Evolutionary conservation across 2,329 filamentous ascomycete species (phyloP), one percentile per base, ranked within the genome.

Genomic region (Cytospora schulzeri): DNA sequence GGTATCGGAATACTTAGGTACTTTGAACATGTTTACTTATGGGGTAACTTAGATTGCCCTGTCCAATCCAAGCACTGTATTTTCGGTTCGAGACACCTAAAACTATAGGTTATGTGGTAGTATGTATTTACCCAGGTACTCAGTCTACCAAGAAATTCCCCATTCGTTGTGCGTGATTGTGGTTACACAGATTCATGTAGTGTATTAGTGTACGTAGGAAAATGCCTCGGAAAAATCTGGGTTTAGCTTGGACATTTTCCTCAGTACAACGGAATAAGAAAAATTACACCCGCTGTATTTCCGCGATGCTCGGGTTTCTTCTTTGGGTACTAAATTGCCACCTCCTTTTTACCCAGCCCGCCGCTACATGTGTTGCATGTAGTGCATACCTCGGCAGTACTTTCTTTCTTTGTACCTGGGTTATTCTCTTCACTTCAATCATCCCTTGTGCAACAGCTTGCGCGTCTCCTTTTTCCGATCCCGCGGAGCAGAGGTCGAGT

Each of bases 381-480:
- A 35, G 38, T 48, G 26, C n/a, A 7, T 48, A 41, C 54, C 51
- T 15, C 17, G 33, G 45, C 19, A 15, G 41, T 52, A 28, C 41
- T 55, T 55, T 33, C 51, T 5, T 26, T 41, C 15, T 35, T 17
- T 51, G 38, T 29, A 33, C 2, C 31, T 29, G 12, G 4, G 8
- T 33, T 9, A 3, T 33, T 35, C 33, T 33, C 59, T 53, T 29
- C 28, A 22, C 14, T 29, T 28, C 52, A 33, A 11, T 55, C 26
- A 41, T 61, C 17, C 45, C 52, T 28, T 38, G 52, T 33, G 52
- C 22, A 56, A 38, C 24, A 35, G 52, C 52, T 62, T 62, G 52
- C 53, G 52, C 52, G 41, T 48, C 45, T 56, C 41, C 41, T 22
- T 53, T 56, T 56, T 12, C 45, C 31, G 41, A 45, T 19, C 52